Evolutionary conservation across 176 grass and related monocot species (phyloP).

Genomic region (Eleusine indica): DNA sequence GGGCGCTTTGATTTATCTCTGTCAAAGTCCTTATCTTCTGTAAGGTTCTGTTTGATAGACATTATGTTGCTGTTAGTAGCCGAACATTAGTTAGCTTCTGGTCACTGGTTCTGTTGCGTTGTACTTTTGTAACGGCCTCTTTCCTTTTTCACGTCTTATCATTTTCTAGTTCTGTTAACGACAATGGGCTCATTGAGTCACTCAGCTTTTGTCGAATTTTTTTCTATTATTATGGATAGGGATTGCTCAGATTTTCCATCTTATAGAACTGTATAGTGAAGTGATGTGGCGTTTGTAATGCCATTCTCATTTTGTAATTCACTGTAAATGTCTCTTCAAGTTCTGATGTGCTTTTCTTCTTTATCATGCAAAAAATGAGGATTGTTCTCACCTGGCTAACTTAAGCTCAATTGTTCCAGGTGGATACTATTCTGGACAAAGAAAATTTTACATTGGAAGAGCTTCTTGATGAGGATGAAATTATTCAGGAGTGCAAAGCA

Average conservation of each 20-base stretch:
- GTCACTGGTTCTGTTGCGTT: neutral
- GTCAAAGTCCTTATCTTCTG: neutral
- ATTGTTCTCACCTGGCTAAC: constrained; percentile 28
- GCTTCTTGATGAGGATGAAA: constrained; percentile 99
- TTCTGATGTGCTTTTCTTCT: neutral
- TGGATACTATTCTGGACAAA: constrained; percentile 99
- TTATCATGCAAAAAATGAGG: neutral
- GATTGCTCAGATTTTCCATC: neutral
- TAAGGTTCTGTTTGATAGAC: constrained; percentile 8
- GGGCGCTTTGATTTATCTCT: neutral
- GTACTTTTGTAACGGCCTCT: neutral
- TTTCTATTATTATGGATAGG: neutral
- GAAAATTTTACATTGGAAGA: constrained; percentile 97
- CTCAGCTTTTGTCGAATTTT: neutral
- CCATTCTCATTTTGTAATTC: neutral
- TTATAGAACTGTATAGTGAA: neutral
- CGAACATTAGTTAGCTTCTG: neutral
- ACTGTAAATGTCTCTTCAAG: constrained; percentile 16
- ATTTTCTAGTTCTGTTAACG: neutral
- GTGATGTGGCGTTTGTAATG: neutral
- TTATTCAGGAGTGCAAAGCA: constrained; percentile 99
- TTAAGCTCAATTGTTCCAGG: constrained; percentile 54
- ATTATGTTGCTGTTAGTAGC: neutral
- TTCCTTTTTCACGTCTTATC: neutral
- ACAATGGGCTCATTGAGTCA: neutral